phyloP scores from a whole-genome alignment of 1,284 basidiomycete species.

The Ustilago shanxiensis region DNA sequence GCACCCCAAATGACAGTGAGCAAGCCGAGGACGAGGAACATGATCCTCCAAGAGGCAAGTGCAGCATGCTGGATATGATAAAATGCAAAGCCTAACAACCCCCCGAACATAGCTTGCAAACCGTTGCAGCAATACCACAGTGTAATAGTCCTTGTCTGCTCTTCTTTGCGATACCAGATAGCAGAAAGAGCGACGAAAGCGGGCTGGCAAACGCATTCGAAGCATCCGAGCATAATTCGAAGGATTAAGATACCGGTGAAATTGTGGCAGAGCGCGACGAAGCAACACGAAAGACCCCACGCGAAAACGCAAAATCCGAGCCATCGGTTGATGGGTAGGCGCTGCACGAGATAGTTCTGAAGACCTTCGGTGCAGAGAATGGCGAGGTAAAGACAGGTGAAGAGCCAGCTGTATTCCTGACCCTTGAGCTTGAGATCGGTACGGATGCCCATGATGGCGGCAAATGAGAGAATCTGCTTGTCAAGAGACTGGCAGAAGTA shows the following conservation, averaged over 20 bases:
- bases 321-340: constrained; percentile 57
- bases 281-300: constrained; percentile 54
- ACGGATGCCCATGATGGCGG: constrained; percentile 75
- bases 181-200: constrained; percentile 58
- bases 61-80: constrained; percentile 72
- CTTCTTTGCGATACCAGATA: constrained; percentile 52
- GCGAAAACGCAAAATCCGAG: constrained; percentile 48
- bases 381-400: constrained; percentile 63
- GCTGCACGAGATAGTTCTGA: constrained; percentile 58
- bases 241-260: constrained; percentile 54
- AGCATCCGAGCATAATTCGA: constrained; percentile 64
- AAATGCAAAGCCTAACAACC: constrained; percentile 66
- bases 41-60: constrained; percentile 75
- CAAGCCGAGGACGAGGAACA: constrained; percentile 70
- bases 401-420: constrained; percentile 63
- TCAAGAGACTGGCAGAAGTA: constrained; percentile 75
- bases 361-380: constrained; percentile 53
- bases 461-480: constrained; percentile 75
- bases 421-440: constrained; percentile 61
- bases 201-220: constrained; percentile 62
- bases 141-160: constrained; percentile 49
- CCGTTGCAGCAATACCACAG: constrained; percentile 58
- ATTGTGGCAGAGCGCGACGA: constrained; percentile 54
- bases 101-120: constrained; percentile 50
- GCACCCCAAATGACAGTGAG: constrained; percentile 48